Conservation (phyloP, 1,139 yeast genomes). For the Oligophagozyma castellii region DNA sequence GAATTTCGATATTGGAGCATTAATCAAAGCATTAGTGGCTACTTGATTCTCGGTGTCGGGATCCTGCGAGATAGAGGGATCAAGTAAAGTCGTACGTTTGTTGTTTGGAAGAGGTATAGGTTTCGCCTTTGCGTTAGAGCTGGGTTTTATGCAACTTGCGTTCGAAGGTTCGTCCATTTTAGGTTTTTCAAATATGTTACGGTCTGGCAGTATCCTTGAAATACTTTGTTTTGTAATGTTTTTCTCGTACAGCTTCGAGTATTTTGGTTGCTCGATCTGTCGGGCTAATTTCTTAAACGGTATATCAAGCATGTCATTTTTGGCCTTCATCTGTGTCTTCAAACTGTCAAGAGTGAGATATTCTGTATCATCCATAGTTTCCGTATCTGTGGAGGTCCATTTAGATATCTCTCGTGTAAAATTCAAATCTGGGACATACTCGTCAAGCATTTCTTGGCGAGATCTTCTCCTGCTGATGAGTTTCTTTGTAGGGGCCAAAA, state of each 20-base stretch:
- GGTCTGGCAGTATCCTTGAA: conserved; percentile 1
- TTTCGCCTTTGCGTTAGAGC: conserved; percentile 20
- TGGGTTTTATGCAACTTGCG: conserved; percentile 9
- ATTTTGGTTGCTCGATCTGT: conserved; percentile 3
- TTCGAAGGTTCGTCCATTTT: too few relatives aligned
- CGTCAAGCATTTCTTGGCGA: conserved; percentile 49
- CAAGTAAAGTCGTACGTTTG: conserved; percentile 5
- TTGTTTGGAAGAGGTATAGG: conserved; percentile 22
- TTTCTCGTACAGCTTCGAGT: conserved; percentile 3
- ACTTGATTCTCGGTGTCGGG: conserved; percentile 6
- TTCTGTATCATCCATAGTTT: not conserved
- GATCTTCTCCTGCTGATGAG: too few relatives aligned
- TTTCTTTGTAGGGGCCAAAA: conserved; percentile 1
- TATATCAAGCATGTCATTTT: conserved; percentile 1
- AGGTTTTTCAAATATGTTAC: conserved; percentile 6
- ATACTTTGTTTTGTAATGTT: conserved; percentile 4
- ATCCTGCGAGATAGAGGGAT: conserved; percentile 10
- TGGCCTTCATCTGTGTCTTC: not conserved
- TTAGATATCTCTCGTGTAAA: conserved; percentile 26
- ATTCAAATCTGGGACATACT: conserved; percentile 56
- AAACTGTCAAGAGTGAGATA: not conserved
- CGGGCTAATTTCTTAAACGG: conserved; percentile 5
- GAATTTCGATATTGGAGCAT: not conserved
- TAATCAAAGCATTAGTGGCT: conserved; percentile 2
- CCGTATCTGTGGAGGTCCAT: conserved; percentile 16